Percentiles rank a stretch among this genome's conserved stretches.
Evolutionary conservation across 495 filamentous ascomycete species (phyloP).

Genomic region (Neurospora intermedia): DNA sequence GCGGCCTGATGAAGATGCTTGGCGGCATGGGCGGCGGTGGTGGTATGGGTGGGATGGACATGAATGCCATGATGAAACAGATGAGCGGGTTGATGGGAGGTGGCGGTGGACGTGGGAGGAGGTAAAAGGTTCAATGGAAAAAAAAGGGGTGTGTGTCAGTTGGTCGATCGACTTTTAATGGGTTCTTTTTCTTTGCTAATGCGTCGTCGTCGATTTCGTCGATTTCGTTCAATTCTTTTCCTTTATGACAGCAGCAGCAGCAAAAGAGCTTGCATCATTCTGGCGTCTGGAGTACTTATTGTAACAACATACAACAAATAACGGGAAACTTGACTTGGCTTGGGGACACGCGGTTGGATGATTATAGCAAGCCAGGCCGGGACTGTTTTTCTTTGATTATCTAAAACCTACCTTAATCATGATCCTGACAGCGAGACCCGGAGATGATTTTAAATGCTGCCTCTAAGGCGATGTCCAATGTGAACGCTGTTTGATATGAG

Average conservation of each 20-base stretch:
- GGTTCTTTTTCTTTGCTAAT: not conserved
- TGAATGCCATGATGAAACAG: constrained; percentile 78
- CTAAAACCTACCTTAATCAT: not conserved
- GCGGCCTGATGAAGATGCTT: constrained; percentile 76
- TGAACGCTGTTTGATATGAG: not conserved
- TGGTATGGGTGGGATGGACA: constrained; percentile 62
- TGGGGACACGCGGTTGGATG: not conserved
- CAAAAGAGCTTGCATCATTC: not conserved
- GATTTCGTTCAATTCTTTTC: not conserved
- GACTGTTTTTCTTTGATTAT: not conserved
- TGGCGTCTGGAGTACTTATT: not conserved
- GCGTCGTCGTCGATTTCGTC: not conserved
- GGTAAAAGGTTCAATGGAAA: not conserved
- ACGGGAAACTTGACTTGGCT: not conserved
- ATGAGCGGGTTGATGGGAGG: constrained; percentile 51
- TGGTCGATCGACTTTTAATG: not conserved
- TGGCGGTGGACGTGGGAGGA: constrained; percentile 17
- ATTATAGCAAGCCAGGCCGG: not conserved
- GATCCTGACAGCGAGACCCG: not conserved
- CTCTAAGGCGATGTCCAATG: not conserved
- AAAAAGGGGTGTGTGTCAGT: not conserved
- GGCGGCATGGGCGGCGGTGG: constrained; percentile 44
- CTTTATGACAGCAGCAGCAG: not conserved
- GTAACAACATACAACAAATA: not conserved
- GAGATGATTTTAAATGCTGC: not conserved